phyloP scores from a whole-genome alignment of 2,329 filamentous ascomycete genomes.

The Rutstroemia sp. region DNA sequence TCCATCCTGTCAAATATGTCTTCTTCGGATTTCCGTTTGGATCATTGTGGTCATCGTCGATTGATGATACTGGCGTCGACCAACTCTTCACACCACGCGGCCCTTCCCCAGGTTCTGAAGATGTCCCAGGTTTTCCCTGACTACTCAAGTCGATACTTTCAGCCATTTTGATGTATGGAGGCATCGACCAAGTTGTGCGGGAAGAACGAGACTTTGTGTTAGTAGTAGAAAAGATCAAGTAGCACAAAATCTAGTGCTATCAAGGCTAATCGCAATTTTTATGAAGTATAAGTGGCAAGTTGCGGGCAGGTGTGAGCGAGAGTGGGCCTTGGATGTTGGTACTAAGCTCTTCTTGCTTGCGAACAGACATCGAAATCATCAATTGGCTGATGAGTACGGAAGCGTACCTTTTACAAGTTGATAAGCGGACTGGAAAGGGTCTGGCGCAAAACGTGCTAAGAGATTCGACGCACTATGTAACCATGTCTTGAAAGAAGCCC shows the following conservation, averaged over 20 bases:
- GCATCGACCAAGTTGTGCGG: background rate
- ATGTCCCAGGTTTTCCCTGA: background rate
- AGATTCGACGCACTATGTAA: background rate
- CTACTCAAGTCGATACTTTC: background rate
- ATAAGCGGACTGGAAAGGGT: background rate
- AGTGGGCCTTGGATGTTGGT: background rate
- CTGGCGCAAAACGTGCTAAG: background rate
- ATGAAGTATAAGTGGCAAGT: background rate
- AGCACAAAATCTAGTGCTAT: background rate
- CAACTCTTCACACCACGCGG: background rate
- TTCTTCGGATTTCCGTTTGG: background rate
- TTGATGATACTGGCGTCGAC: background rate
- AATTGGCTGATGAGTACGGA: background rate
- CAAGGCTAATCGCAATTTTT: background rate
- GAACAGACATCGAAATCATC: background rate
- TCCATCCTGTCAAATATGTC: background rate
- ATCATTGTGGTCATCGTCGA: background rate
- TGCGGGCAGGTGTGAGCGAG: too few relatives aligned
- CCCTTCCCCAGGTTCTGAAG: background rate
- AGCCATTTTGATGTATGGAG: background rate
- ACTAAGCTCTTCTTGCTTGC: background rate
- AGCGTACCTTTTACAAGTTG: background rate
- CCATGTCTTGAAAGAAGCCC: too few relatives aligned
- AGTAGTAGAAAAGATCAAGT: background rate
- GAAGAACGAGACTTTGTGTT: background rate